A percentile compares a stretch with the other conserved stretches of the same genome.
phyloP scores from a whole-genome alignment of 805 yeast species.

The Lachancea thermotolerans region DNA sequence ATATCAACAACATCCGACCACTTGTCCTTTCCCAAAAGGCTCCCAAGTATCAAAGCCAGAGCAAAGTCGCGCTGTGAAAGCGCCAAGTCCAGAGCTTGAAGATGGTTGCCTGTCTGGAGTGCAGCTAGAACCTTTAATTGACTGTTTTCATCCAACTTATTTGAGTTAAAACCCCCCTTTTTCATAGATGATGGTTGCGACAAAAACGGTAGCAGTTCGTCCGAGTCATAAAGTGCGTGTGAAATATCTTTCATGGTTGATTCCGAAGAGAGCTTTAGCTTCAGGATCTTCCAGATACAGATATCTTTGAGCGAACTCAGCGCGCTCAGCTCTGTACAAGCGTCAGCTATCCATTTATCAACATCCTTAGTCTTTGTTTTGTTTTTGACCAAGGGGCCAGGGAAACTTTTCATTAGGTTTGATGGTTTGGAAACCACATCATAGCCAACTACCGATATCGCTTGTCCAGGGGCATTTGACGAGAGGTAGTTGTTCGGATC shows the following conservation, averaged over 20 bases:
- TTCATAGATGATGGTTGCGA: slow-evolving; percentile 16
- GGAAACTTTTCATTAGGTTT: slow-evolving; percentile 30
- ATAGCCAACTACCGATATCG: slow-evolving; percentile 34
- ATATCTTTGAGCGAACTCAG: slow-evolving; percentile 16
- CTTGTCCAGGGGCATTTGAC: slow-evolving; percentile 3
- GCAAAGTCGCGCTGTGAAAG: slow-evolving; percentile 67
- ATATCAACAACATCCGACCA: slow-evolving; percentile 54
- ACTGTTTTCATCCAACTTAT: slow-evolving; percentile 32
- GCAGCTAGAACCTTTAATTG: slow-evolving; percentile 31
- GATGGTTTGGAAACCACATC: slow-evolving; percentile 32
- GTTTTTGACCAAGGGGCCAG: slow-evolving; percentile 45
- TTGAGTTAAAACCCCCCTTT: slow-evolving; percentile 31
- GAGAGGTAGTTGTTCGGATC: slow-evolving; percentile 6
- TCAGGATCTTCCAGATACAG: slow-evolving; percentile 21
- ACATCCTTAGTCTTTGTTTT: slow-evolving; percentile 61
- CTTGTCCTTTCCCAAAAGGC: slow-evolving; percentile 53
- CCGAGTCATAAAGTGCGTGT: slow-evolving; percentile 27
- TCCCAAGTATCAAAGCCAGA: slow-evolving; percentile 64
- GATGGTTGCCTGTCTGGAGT: slow-evolving; percentile 57
- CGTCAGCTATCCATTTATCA: slow-evolving; percentile 56
- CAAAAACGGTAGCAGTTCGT: slow-evolving; percentile 23
- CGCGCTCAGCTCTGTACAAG: slow-evolving; percentile 21
- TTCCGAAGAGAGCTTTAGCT: slow-evolving; percentile 21
- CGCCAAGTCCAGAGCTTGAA: slow-evolving; percentile 58
- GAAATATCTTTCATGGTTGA: slow-evolving; percentile 31